Conservation (phyloP, 768 basidiomycete genomes). For the Phaffia tasmanica region DNA sequence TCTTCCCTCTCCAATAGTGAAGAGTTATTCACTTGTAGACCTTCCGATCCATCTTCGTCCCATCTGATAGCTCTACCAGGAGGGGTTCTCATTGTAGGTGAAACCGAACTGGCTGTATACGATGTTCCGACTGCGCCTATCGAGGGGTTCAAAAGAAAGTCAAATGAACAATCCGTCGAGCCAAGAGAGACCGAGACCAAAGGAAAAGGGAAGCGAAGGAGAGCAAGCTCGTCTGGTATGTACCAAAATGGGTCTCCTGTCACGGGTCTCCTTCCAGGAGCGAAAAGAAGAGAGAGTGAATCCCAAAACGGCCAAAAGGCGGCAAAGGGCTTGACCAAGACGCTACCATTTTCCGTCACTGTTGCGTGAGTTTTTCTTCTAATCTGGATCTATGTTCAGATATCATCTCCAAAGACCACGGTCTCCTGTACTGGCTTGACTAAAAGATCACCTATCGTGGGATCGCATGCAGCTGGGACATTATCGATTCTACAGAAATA, state of each 20-base stretch:
- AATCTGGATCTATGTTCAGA: too few relatives aligned
- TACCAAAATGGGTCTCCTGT: background rate
- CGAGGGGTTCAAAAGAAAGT: background rate
- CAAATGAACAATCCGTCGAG: constrained; percentile 5
- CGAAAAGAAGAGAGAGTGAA: background rate
- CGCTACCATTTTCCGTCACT: constrained; percentile 62
- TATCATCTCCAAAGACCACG: too few relatives aligned
- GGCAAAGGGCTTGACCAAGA: constrained; percentile 44
- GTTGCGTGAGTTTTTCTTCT: constrained; percentile 47
- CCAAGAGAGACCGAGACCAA: background rate
- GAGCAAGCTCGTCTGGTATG: constrained; percentile 20
- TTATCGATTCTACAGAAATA: constrained; percentile 10
- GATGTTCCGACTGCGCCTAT: background rate
- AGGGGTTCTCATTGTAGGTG: constrained; percentile 34
- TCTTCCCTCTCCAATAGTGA: background rate
- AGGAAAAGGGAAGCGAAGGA: constrained; percentile 20
- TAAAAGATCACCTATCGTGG: too few relatives aligned
- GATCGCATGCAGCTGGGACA: constrained; percentile 5
- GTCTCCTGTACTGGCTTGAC: too few relatives aligned
- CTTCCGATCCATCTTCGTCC: too few relatives aligned
- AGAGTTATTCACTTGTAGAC: too few relatives aligned
- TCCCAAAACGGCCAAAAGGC: constrained; percentile 38
- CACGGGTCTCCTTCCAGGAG: constrained; percentile 1
- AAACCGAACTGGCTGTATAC: constrained; percentile 26
- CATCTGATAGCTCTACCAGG: background rate